A percentile compares a stretch with the other conserved stretches of the same genome.
phyloP scores from a whole-genome alignment of 495 filamentous ascomycete species.

The Podospora sp. region DNA sequence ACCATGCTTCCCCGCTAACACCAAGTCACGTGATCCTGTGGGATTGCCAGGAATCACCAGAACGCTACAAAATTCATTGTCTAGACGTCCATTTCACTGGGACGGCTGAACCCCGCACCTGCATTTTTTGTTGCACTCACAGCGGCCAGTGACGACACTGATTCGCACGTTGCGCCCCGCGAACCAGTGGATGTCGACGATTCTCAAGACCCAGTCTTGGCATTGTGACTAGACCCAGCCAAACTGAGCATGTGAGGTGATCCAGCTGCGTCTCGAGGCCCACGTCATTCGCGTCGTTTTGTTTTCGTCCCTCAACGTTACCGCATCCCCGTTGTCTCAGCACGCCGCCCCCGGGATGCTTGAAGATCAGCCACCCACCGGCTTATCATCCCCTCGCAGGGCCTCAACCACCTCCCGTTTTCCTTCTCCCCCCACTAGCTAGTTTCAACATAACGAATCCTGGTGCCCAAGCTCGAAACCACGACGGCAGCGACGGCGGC shows the following conservation, averaged over 20 bases:
- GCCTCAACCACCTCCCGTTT: neutral
- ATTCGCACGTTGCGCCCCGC: neutral
- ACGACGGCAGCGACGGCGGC: neutral
- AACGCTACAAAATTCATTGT: neutral
- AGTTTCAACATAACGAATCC: neutral
- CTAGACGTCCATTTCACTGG: neutral
- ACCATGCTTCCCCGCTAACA: neutral
- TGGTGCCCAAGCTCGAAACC: neutral
- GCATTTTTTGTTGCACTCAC: neutral
- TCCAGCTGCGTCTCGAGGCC: neutral
- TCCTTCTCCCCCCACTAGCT: neutral
- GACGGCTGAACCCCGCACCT: too few species aligned
- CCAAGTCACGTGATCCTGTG: neutral
- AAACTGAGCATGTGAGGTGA: slow-evolving; percentile 17
- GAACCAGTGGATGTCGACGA: neutral
- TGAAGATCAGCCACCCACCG: neutral
- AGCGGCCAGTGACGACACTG: slow-evolving; percentile 20
- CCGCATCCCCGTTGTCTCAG: neutral
- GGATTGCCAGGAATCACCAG: neutral
- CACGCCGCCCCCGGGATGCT: slow-evolving; percentile 12
- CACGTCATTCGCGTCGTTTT: slow-evolving; percentile 2
- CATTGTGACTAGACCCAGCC: slow-evolving; percentile 9
- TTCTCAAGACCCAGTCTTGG: neutral
- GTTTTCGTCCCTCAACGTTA: neutral
- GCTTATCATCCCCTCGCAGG: neutral